Conservation (phyloP, 306 rosid genomes). For the Acacia acuminata region DNA sequence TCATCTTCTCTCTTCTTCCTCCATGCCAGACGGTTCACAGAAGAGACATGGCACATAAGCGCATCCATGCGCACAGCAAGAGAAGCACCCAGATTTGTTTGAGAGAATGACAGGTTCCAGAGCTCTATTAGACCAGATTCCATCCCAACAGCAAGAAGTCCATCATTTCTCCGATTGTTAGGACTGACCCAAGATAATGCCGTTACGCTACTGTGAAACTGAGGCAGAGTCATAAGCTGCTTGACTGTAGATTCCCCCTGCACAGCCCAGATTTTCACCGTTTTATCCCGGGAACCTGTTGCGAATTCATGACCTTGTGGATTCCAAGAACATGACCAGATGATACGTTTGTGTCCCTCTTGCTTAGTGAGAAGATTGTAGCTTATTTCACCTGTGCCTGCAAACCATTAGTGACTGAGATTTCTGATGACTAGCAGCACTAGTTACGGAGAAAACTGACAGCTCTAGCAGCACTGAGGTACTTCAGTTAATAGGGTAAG, state of each 20-base stretch:
- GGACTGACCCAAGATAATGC: constrained; percentile 72
- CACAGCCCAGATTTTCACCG: constrained; percentile 77
- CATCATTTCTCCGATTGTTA: constrained; percentile 36
- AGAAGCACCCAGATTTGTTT: constrained; percentile 42
- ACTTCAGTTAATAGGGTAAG: neutral
- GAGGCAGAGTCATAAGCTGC: constrained; percentile 59
- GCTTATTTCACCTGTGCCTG: constrained; percentile 59
- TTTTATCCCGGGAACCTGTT: constrained; percentile 89
- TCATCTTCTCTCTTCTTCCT: constrained; percentile 52
- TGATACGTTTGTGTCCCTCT: constrained; percentile 95
- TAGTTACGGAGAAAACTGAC: neutral
- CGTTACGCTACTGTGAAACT: constrained; percentile 71
- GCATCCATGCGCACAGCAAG: constrained; percentile 48
- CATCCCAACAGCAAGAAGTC: constrained; percentile 86
- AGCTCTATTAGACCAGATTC: constrained; percentile 87
- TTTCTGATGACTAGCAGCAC: neutral
- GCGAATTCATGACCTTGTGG: constrained; percentile 87
- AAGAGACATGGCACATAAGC: constrained; percentile 73
- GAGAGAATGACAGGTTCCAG: constrained; percentile 62
- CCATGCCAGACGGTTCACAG: constrained; percentile 81
- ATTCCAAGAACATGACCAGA: constrained; percentile 98
- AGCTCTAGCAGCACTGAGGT: neutral
- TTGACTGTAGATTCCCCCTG: constrained; percentile 54
- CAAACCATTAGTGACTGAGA: constrained; percentile 25
- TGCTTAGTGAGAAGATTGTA: constrained; percentile 65